These are phyloP conservation scores for Plicaturopsis crispa DNA, from an alignment of 768 basidiomycete species.

Conservation along the genomic window DNA sequence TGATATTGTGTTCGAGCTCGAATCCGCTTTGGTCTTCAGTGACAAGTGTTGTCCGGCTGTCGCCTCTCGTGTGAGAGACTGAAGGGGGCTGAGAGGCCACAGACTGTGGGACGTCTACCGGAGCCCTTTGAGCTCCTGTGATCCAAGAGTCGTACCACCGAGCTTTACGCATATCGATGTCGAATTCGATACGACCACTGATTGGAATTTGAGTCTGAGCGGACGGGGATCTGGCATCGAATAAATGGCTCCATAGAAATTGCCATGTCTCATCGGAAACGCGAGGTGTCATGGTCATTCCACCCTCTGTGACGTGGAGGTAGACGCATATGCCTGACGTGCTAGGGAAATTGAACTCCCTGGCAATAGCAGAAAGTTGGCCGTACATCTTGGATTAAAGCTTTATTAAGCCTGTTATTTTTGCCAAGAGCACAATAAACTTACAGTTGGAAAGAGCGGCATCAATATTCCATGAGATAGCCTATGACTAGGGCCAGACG, in stretches of 20 bases:
- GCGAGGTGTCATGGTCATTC: slow-evolving; percentile 52
- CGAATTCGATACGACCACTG: slow-evolving; percentile 78
- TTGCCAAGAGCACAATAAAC: slow-evolving; percentile 11
- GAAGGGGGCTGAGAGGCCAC: slow-evolving; percentile 32
- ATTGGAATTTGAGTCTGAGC: slow-evolving; percentile 44
- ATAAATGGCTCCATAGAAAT: slow-evolving; percentile 57
- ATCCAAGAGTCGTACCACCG: slow-evolving; percentile 76
- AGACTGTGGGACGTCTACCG: slow-evolving; percentile 32
- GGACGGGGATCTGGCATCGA: slow-evolving; percentile 31
- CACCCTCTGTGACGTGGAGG: slow-evolving; percentile 53
- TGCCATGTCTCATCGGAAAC: slow-evolving; percentile 78
- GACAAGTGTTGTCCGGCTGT: slow-evolving; percentile 41
- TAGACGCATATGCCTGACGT: slow-evolving; percentile 75
- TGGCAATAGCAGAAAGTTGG: slow-evolving; percentile 71
- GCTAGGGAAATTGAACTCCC: slow-evolving; percentile 78
- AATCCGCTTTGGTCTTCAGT: slow-evolving; percentile 20
- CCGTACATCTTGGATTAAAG: slow-evolving; percentile 56
- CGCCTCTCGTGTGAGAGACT: slow-evolving; percentile 43
- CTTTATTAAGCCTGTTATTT: too few species aligned
- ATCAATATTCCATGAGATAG: slow-evolving; percentile 64
- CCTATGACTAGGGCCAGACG: slow-evolving; percentile 50
- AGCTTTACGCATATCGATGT: slow-evolving; percentile 70
- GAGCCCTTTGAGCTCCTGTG: slow-evolving; percentile 36
- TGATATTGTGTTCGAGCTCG: slow-evolving; percentile 15
- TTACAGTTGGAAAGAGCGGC: slow-evolving; percentile 69